These are phyloP conservation scores for Cystobasidium slooffiae DNA, from an alignment of 1,284 basidiomycete species.

Conservation along the genomic window DNA sequence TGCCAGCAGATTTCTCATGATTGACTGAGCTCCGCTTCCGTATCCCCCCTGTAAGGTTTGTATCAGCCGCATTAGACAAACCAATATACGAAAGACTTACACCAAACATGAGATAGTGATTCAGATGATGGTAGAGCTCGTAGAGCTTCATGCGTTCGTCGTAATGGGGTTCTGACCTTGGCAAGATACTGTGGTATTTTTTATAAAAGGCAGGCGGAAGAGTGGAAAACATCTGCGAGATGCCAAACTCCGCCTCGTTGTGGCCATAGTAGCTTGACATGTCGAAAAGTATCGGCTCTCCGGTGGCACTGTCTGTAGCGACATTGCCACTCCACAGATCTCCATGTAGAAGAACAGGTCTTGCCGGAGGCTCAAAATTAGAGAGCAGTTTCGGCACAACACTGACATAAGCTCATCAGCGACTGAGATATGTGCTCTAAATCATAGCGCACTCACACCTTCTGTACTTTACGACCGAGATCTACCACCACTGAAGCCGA, in stretches of 20 bases:
- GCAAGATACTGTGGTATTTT: constrained; percentile 71
- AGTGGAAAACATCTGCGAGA: constrained; percentile 81
- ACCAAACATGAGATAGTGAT: constrained; percentile 61
- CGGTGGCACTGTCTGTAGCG: constrained; percentile 62
- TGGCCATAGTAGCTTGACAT: constrained; percentile 82
- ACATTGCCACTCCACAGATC: constrained; percentile 71
- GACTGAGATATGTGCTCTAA: not conserved
- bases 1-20: constrained; percentile 21
- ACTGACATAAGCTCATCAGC: constrained; percentile 58
- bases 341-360: constrained; percentile 80
- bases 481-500: constrained; percentile 60
- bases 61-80: not conserved
- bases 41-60: not conserved
- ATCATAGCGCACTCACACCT: constrained; percentile 59
- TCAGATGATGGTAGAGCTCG: constrained; percentile 84
- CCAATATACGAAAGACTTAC: constrained; percentile 13
- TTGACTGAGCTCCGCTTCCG: constrained; percentile 8
- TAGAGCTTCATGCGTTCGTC: constrained; percentile 72
- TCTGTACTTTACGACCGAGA: constrained; percentile 65
- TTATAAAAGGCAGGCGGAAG: constrained; percentile 72
- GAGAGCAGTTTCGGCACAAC: constrained; percentile 75
- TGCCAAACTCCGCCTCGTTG: constrained; percentile 82
- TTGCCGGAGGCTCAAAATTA: constrained; percentile 62
- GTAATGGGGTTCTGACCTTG: constrained; percentile 75
- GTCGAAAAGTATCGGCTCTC: constrained; percentile 75